These are phyloP conservation scores for Cenococcum geophilum DNA, from an alignment of 495 filamentous ascomycete genomes.

Conservation along the genomic window DNA sequence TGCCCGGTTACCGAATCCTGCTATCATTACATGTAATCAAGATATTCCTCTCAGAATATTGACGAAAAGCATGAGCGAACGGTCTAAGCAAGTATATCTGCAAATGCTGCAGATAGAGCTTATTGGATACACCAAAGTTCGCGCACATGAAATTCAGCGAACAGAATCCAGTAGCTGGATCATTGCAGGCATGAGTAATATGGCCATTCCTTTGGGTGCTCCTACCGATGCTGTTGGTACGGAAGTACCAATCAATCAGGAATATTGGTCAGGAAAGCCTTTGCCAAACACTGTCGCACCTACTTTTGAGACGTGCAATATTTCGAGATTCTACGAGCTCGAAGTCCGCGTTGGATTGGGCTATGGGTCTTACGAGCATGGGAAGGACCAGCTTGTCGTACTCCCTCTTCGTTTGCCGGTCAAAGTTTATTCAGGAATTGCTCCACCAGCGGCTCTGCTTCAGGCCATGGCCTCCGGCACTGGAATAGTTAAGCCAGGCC, in stretches of 20 bases:
- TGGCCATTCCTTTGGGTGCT: slow-evolving; percentile 55
- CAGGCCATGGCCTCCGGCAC: slow-evolving; percentile 1
- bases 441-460: slow-evolving; percentile 7
- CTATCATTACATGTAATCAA: slow-evolving; percentile 83
- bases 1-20: slow-evolving; percentile 76
- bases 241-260: slow-evolving; percentile 60
- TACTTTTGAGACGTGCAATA: slow-evolving; percentile 82
- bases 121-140: slow-evolving; percentile 68
- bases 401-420: slow-evolving; percentile 73
- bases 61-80: slow-evolving; percentile 63
- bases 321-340: slow-evolving; percentile 71
- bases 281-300: slow-evolving; percentile 82
- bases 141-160: slow-evolving; percentile 63
- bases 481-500: neutral
- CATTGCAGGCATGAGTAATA: slow-evolving; percentile 59
- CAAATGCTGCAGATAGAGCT: slow-evolving; percentile 74
- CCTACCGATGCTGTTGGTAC: slow-evolving; percentile 54
- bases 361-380: slow-evolving; percentile 43
- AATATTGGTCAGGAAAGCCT: slow-evolving; percentile 60
- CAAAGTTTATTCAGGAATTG: slow-evolving; percentile 82
- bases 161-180: slow-evolving; percentile 64
- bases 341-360: slow-evolving; percentile 73
- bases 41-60: slow-evolving; percentile 75
- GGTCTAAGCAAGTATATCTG: slow-evolving; percentile 60
- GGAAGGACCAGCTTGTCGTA: slow-evolving; percentile 54